These are phyloP conservation scores for Rhynchosporium secalis DNA, from an alignment of 2,329 filamentous ascomycete genomes.

Conservation along the genomic window DNA sequence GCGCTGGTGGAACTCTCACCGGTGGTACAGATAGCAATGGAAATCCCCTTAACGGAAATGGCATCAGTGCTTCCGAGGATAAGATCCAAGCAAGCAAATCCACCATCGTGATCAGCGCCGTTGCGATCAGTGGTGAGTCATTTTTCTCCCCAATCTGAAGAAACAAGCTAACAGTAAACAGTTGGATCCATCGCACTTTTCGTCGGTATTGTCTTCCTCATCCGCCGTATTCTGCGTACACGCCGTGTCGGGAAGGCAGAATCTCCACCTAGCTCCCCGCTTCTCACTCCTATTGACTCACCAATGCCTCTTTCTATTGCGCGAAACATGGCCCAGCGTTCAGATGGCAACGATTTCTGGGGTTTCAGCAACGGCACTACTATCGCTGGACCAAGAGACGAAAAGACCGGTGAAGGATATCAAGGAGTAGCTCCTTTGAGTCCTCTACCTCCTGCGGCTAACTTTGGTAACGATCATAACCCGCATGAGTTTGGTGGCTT, in stretches of 20 bases:
- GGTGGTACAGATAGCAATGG: slow-evolving; percentile 11
- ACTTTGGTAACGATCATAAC: neutral
- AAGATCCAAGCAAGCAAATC: slow-evolving; percentile 13
- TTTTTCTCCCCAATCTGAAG: too few species aligned
- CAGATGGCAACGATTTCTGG: slow-evolving; percentile 16
- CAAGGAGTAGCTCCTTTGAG: slow-evolving; percentile 12
- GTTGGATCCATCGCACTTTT: slow-evolving; percentile 21
- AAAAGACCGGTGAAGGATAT: slow-evolving; percentile 3
- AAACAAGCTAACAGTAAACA: slow-evolving; percentile 1
- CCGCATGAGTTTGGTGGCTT: slow-evolving; percentile 1
- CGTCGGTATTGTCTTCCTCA: slow-evolving; percentile 25
- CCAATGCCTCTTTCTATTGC: slow-evolving; percentile 22
- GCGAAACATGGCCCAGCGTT: slow-evolving; percentile 23
- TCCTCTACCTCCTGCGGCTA: slow-evolving; percentile 9
- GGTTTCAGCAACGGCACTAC: slow-evolving; percentile 6
- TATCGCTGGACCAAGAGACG: slow-evolving; percentile 1
- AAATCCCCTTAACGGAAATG: neutral
- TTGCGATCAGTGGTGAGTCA: slow-evolving; percentile 22
- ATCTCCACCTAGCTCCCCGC: slow-evolving; percentile 24
- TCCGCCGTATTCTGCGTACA: slow-evolving; percentile 23
- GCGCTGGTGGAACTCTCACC: slow-evolving; percentile 10
- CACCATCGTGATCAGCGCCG: slow-evolving; percentile 11
- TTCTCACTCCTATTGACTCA: slow-evolving; percentile 18
- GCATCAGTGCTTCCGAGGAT: neutral
- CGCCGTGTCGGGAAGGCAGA: slow-evolving; percentile 25